Evolutionary conservation across 73 alveolate species (phyloP).

Genomic region (Breviolum minutum): DNA sequence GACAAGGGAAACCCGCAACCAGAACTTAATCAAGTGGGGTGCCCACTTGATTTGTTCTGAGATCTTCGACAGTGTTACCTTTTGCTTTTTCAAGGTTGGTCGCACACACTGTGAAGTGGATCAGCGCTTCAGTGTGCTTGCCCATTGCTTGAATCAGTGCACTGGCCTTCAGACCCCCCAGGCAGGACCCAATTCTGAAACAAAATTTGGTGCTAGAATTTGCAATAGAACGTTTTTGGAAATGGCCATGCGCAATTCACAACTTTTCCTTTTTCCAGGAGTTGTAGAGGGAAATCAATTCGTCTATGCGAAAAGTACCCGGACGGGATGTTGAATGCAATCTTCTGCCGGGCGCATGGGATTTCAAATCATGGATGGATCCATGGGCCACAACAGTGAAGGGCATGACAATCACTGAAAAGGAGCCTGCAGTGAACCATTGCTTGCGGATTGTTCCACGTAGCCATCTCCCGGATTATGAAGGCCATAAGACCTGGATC

Average conservation of each 20-base stretch:
- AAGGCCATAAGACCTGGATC: not conserved
- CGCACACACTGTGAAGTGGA: conserved; percentile 11
- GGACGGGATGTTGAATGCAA: not conserved
- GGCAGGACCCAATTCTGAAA: not conserved
- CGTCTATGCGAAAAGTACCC: not conserved
- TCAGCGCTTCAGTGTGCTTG: not conserved
- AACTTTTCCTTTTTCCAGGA: not conserved
- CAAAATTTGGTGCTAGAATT: not conserved
- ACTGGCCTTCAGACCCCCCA: not conserved
- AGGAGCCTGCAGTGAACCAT: not conserved
- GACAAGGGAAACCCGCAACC: not conserved
- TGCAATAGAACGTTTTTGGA: no score
- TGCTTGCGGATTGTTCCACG: not conserved
- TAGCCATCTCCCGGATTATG: not conserved
- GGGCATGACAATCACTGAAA: not conserved
- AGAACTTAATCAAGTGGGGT: not conserved
- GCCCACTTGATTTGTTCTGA: not conserved
- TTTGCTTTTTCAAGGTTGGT: not conserved
- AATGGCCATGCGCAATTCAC: not conserved
- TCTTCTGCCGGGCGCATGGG: not conserved
- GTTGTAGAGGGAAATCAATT: not conserved
- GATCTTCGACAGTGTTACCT: not conserved
- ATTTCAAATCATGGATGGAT: not conserved
- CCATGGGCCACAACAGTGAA: not conserved
- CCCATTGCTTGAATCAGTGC: not conserved